phyloP scores from a whole-genome alignment of 2,329 filamentous ascomycete genomes.

The Aspergillus clavatus region DNA sequence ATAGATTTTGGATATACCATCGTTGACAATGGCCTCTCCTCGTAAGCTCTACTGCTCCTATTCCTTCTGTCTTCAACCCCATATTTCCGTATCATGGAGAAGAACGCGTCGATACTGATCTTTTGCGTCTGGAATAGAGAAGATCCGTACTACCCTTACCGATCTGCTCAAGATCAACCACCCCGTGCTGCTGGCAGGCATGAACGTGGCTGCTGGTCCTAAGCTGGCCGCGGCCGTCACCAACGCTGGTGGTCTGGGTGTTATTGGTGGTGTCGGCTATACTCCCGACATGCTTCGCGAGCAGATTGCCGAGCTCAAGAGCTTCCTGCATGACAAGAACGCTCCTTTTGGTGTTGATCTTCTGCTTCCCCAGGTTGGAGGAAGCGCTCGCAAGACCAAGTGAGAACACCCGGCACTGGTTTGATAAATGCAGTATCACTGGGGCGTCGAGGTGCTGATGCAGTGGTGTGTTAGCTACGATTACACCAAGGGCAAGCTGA shows the following conservation, averaged over 20 bases:
- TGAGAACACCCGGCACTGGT: constrained; percentile 34
- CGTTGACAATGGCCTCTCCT: constrained; percentile 65
- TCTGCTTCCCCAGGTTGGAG: constrained; percentile 88
- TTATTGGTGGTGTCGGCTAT: constrained; percentile 88
- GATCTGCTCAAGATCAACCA: constrained; percentile 98
- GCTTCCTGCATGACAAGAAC: constrained; percentile 18
- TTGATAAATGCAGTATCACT: not conserved
- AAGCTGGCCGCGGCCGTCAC: constrained; percentile 95
- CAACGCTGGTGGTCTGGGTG: constrained; percentile 92
- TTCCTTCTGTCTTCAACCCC: constrained; percentile 15
- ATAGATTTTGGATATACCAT: constrained; percentile 1
- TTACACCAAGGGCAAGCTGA: constrained; percentile 98
- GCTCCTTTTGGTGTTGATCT: constrained; percentile 40
- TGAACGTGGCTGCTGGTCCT: constrained; percentile 97
- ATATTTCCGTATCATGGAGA: constrained; percentile 8
- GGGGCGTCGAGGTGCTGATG: constrained; percentile 8
- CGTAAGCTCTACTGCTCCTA: constrained; percentile 53
- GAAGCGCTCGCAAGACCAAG: constrained; percentile 93
- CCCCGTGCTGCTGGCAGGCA: constrained; percentile 89
- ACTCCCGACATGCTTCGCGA: constrained; percentile 95
- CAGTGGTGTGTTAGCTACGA: constrained; percentile 66
- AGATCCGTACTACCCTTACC: constrained; percentile 85
- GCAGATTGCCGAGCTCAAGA: constrained; percentile 90
- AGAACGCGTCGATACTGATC: constrained; percentile 17
- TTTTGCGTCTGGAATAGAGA: constrained; percentile 50